Base-by-base conservation (phyloP, 345 rosid genomes). In the Aquilaria sinensis region DNA sequence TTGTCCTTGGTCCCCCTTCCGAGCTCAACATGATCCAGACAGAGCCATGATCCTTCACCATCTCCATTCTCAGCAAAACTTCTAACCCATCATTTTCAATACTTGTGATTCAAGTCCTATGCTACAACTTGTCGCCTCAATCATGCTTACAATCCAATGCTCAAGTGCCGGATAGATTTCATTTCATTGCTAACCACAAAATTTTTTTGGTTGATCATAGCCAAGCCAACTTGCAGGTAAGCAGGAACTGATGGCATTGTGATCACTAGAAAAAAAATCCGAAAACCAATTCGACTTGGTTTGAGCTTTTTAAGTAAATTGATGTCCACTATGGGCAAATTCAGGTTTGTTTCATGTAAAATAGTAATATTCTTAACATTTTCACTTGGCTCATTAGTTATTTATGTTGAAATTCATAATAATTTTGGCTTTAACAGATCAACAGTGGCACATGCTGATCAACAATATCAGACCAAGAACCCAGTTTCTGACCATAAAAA, bases 11-110 rank as follows among this genome's bases (percentile, higher is more conserved):
- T 37, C 43, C n/a, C 45, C 30, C 66, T 56, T 12, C 4, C 6
- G n/a, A 34, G 65, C 29, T 15, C 47, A 51, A 31, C 16, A 62
- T 34, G 7, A 62, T 62, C 65, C 51, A 62, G n/a, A 9, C n/a
- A 33, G 16, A 57, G 12, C 49, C 5, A 47, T 34, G 49, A 50
- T 16, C 41, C 57, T 51, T 51, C 65, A 62, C 12, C 8, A 49
- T 62, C 57, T 33, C 55, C 53, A 29, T 34, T 49, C 29, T 11
- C 6, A 34, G 56, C 57, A 63, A 63, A 63, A 51, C 66, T 31
- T 12, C 41, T 8, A 4, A 51, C 31, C 30, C 45, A 48, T 14
- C 6, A 61, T 13, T 31, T n/a, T 9, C 9, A 34, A 7, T 12
- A 12, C 31, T n/a, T 50, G 47, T 49, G 11, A 13, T 61, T 31